phyloP scores from a whole-genome alignment of 169 alveolate species.

The Eimeria necatrix region DNA sequence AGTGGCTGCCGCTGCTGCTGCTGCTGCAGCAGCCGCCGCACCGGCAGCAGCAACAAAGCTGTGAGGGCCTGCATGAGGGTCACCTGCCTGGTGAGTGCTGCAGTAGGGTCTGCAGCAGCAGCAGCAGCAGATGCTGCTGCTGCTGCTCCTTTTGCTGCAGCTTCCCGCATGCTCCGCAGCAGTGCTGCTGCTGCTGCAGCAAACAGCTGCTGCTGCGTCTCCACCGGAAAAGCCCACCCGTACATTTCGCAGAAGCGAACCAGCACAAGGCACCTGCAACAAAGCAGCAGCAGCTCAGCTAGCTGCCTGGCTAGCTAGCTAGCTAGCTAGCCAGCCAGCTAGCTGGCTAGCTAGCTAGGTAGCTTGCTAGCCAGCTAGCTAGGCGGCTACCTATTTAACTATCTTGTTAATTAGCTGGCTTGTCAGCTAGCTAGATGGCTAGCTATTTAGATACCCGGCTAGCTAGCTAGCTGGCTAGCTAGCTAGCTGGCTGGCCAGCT shows the following conservation, averaged over 20 bases:
- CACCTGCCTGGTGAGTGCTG: slow-evolving; percentile 25
- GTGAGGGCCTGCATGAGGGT: slow-evolving; percentile 45
- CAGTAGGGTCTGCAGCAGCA: not conserved
- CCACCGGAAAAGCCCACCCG: slow-evolving; percentile 26
- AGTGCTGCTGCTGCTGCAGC: slow-evolving; percentile 62
- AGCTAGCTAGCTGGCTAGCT: too few relatives aligned
- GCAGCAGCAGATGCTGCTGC: slow-evolving; percentile 25
- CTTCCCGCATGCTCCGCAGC: not conserved
- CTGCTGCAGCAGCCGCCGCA: slow-evolving; percentile 15
- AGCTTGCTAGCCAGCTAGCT: too few relatives aligned
- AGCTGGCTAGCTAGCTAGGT: too few relatives aligned
- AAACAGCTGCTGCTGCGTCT: slow-evolving; percentile 59
- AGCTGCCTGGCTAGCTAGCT: too few relatives aligned
- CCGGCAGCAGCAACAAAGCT: slow-evolving; percentile 30
- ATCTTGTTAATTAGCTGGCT: too few relatives aligned
- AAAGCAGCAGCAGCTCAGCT: slow-evolving; percentile 4
- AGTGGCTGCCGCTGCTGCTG: slow-evolving; percentile 16
- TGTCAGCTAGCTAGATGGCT: too few relatives aligned
- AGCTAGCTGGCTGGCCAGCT: too few relatives aligned
- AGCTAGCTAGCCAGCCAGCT: too few relatives aligned
- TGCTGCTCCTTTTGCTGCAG: not conserved
- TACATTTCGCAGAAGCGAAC: slow-evolving; percentile 33
- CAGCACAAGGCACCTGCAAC: slow-evolving; percentile 14
- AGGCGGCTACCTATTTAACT: too few relatives aligned
- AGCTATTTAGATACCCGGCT: too few relatives aligned